phyloP scores from a whole-genome alignment of 2,329 filamentous ascomycete species.

The Penicillium sp. region DNA sequence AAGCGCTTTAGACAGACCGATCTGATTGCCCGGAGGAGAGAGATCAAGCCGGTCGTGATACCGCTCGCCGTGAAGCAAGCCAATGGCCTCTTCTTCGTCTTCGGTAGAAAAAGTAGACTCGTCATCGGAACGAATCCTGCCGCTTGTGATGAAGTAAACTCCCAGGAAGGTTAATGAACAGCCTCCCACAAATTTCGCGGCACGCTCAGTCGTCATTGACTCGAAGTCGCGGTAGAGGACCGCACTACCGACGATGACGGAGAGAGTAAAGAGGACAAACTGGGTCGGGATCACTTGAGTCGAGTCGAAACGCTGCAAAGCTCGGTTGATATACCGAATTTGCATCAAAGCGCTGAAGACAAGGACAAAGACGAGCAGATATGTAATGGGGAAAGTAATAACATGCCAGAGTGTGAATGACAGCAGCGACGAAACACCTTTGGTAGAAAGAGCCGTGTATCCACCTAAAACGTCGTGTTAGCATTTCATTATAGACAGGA shows the following conservation, averaged over 20 bases:
- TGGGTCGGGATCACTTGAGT: slow-evolving; percentile 98
- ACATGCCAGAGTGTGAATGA: slow-evolving; percentile 86
- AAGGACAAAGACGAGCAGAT: slow-evolving; percentile 76
- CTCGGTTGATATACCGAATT: slow-evolving; percentile 91
- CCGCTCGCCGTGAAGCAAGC: slow-evolving; percentile 38
- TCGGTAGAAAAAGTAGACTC: slow-evolving; percentile 65
- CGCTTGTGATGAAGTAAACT: slow-evolving; percentile 95
- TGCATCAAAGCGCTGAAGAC: slow-evolving; percentile 89
- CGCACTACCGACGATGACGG: slow-evolving; percentile 90
- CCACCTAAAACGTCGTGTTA: slow-evolving; percentile 59
- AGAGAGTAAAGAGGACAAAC: slow-evolving; percentile 94
- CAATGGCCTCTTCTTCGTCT: slow-evolving; percentile 57
- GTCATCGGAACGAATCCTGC: slow-evolving; percentile 59
- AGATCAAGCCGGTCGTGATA: slow-evolving; percentile 38
- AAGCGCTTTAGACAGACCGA: slow-evolving; percentile 18
- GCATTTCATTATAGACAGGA: not conserved
- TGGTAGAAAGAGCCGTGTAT: slow-evolving; percentile 95
- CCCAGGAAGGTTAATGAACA: slow-evolving; percentile 92
- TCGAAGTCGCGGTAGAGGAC: slow-evolving; percentile 95
- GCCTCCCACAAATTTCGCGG: slow-evolving; percentile 81
- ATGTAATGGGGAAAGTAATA: slow-evolving; percentile 89
- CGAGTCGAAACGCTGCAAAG: slow-evolving; percentile 88
- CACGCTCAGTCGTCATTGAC: slow-evolving; percentile 69
- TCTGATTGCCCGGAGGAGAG: slow-evolving; percentile 22
- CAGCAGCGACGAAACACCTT: slow-evolving; percentile 91